These are phyloP conservation scores for Pseudozyma thailandica DNA, from an alignment of 1,284 basidiomycete genomes.

Conservation along the genomic window DNA sequence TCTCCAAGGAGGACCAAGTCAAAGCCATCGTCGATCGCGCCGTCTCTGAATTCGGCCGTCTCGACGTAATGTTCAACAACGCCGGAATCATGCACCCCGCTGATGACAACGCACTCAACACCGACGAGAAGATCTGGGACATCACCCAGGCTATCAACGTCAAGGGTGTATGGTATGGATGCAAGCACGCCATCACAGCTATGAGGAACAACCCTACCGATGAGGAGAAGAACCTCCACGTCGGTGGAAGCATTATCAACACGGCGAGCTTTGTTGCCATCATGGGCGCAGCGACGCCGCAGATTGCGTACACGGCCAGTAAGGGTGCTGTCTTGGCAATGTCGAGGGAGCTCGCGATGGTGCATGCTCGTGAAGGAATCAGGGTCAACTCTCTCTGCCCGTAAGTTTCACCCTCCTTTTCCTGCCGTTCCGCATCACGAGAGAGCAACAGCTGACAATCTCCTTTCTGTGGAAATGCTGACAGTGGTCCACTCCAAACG, in stretches of 20 bases:
- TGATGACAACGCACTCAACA: conserved; percentile 93
- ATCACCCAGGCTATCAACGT: conserved; percentile 84
- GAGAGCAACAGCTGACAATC: no score
- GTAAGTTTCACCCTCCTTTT: conserved; percentile 9
- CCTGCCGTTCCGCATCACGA: no score
- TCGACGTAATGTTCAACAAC: conserved; percentile 79
- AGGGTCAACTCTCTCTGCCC: conserved; percentile 94
- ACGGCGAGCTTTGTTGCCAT: conserved; percentile 94
- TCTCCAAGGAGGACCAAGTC: conserved; percentile 85
- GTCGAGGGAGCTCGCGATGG: conserved; percentile 95
- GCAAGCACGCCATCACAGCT: conserved; percentile 90
- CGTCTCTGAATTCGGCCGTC: conserved; percentile 83
- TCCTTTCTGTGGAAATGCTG: background rate
- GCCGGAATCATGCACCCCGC: conserved; percentile 91
- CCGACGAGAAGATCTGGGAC: conserved; percentile 90
- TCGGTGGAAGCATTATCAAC: conserved; percentile 94
- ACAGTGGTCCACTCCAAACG: conserved; percentile 71
- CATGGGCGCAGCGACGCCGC: conserved; percentile 93
- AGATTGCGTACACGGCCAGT: conserved; percentile 79
- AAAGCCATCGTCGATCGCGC: conserved; percentile 82
- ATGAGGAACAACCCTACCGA: conserved; percentile 89
- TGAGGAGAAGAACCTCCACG: conserved; percentile 79
- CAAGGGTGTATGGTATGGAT: conserved; percentile 98
- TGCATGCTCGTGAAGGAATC: conserved; percentile 95
- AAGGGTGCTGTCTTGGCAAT: conserved; percentile 96